Evolutionary conservation across 805 yeast species (phyloP).

Genomic region (Lipomyces sp.): DNA sequence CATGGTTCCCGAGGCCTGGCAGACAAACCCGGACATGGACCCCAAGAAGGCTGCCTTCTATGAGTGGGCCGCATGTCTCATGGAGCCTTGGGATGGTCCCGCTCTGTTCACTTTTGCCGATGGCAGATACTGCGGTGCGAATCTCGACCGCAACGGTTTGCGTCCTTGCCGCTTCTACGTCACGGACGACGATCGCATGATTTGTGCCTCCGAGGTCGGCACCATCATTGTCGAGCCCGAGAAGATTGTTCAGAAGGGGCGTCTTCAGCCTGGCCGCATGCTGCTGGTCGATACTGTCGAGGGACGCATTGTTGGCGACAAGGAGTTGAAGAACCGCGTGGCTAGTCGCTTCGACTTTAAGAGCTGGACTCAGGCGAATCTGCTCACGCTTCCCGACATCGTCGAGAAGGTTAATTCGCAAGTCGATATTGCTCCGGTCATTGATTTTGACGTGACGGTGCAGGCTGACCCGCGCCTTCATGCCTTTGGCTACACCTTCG

Average conservation of each 20-base stretch:
- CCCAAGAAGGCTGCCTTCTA: constrained; percentile 90
- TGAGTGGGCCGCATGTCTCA: constrained; percentile 98
- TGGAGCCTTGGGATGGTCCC: constrained; percentile 99
- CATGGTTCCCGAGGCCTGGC: constrained; percentile 98
- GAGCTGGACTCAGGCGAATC: constrained; percentile 85
- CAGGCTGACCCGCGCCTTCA: constrained; percentile 79
- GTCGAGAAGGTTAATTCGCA: constrained; percentile 51
- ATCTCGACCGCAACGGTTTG: constrained; percentile 92
- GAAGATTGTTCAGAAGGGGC: constrained; percentile 81
- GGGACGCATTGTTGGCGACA: constrained; percentile 91
- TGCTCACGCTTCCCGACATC: constrained; percentile 79
- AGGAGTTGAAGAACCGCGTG: constrained; percentile 75
- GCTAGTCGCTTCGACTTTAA: constrained; percentile 85
- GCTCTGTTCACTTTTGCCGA: constrained; percentile 95
- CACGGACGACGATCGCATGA: constrained; percentile 90
- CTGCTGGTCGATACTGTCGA: constrained; percentile 88
- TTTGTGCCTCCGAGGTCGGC: constrained; percentile 98
- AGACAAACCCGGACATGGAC: constrained; percentile 78
- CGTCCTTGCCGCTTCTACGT: constrained; percentile 98
- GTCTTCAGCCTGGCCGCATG: constrained; percentile 95
- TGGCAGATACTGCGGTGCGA: constrained; percentile 98
- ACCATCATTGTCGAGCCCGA: constrained; percentile 86
- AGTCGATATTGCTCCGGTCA: constrained; percentile 30
- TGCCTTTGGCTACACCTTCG: constrained; percentile 93
- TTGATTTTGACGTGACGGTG: constrained; percentile 43